Percentiles rank a stretch among this genome's conserved stretches.
Evolutionary conservation across 2,329 filamentous ascomycete genomes (phyloP).

Genomic region (Biscogniauxia sp.): DNA sequence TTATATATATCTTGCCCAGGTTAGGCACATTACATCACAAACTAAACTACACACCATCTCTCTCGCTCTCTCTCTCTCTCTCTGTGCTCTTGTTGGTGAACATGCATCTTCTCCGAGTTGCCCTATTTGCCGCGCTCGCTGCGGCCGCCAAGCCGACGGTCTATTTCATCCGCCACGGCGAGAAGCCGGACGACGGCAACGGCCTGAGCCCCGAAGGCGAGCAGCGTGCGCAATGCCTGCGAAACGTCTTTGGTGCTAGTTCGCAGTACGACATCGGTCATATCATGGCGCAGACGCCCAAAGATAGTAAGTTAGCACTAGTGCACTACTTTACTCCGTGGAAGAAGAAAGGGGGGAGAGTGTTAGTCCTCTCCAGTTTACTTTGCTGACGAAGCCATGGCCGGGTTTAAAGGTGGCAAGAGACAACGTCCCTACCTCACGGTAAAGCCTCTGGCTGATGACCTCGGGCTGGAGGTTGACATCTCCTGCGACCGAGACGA

Average conservation of each 20-base stretch:
- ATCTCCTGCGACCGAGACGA: conserved; percentile 56
- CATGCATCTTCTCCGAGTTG: conserved; percentile 12
- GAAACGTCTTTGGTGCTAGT: conserved; percentile 50
- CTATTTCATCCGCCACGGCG: conserved; percentile 63
- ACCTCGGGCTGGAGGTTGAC: conserved; percentile 55
- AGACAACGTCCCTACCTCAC: conserved; percentile 55
- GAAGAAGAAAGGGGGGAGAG: too few relatives aligned
- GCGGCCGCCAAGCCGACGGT: conserved; percentile 43
- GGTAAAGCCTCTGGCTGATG: conserved; percentile 52
- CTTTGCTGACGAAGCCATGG: background rate
- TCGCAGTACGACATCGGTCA: conserved; percentile 55
- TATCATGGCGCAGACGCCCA: conserved; percentile 56
- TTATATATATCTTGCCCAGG: too few relatives aligned
- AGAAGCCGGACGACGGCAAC: conserved; percentile 53
- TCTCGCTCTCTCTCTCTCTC: too few relatives aligned
- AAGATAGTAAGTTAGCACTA: conserved; percentile 36
- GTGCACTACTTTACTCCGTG: too few relatives aligned
- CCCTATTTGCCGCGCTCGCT: conserved; percentile 8
- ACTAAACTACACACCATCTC: background rate
- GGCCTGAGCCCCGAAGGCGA: conserved; percentile 52
- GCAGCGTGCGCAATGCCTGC: conserved; percentile 58
- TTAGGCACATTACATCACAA: background rate
- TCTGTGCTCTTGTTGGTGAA: background rate
- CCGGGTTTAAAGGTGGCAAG: conserved; percentile 39
- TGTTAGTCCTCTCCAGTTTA: background rate